Conservation (phyloP, 2,329 filamentous ascomycete species). For the Cadophora sp. region DNA sequence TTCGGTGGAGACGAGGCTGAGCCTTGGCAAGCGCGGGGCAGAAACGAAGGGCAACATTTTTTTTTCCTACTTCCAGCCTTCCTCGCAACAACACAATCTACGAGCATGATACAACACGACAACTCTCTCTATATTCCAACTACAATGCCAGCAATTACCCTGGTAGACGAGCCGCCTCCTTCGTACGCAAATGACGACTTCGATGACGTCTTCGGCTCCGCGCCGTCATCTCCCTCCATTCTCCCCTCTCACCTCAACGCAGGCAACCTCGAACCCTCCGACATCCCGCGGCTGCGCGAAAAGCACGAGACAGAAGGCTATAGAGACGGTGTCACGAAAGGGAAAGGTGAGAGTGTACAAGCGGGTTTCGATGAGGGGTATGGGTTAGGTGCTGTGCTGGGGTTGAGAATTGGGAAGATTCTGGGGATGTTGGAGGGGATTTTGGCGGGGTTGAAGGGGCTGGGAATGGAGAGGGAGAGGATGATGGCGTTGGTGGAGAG, state of each 20-base stretch:
- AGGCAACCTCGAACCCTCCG: slow-evolving; percentile 39
- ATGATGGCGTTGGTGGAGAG: slow-evolving; percentile 49
- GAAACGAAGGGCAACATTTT: background rate
- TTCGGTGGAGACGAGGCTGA: background rate
- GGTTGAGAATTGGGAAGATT: slow-evolving; percentile 74
- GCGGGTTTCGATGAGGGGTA: slow-evolving; percentile 92
- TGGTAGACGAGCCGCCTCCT: background rate
- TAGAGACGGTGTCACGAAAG: slow-evolving; percentile 80
- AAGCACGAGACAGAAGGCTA: slow-evolving; percentile 75
- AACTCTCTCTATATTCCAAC: slow-evolving; percentile 22
- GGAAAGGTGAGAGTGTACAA: slow-evolving; percentile 81
- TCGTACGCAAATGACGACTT: slow-evolving; percentile 38
- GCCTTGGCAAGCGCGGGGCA: slow-evolving; percentile 2
- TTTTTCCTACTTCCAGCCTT: background rate
- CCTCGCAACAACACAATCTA: background rate
- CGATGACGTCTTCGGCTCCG: slow-evolving; percentile 45
- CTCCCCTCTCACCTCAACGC: background rate
- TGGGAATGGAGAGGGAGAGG: slow-evolving; percentile 31
- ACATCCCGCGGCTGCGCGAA: slow-evolving; percentile 43
- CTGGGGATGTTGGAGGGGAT: slow-evolving; percentile 81
- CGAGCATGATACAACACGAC: slow-evolving; percentile 34
- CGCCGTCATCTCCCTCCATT: slow-evolving; percentile 38
- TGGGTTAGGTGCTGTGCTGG: slow-evolving; percentile 80
- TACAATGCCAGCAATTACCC: background rate
- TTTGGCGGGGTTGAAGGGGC: slow-evolving; percentile 52